phyloP scores from a whole-genome alignment of 768 basidiomycete genomes.

The Boletus reticuloceps region DNA sequence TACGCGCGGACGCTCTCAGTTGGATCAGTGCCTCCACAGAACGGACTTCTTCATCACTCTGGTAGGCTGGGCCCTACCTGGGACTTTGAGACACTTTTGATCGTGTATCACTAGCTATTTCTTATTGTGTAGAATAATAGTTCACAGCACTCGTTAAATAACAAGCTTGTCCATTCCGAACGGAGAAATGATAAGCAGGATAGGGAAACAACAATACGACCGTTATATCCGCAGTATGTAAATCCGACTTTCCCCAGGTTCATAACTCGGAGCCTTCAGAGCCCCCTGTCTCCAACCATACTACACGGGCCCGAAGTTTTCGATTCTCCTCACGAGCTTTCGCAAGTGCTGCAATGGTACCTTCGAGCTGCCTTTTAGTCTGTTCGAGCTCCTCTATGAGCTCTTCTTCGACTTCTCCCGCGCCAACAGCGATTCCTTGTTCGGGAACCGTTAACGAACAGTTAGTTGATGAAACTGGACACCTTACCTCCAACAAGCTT shows the following conservation, averaged over 20 bases:
- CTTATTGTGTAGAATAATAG: neutral
- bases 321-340: conserved; percentile 53
- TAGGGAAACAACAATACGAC: conserved; percentile 13
- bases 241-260: conserved; percentile 19
- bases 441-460: neutral
- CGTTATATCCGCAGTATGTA: conserved; percentile 4
- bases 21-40: conserved; percentile 23
- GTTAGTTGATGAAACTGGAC: neutral
- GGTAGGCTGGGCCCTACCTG: conserved; percentile 4
- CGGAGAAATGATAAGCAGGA: neutral
- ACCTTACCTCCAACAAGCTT: conserved; percentile 63
- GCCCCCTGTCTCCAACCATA: conserved; percentile 33
- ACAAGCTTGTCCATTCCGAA: conserved; percentile 9
- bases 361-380: conserved; percentile 47
- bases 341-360: conserved; percentile 41
- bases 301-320: conserved; percentile 43
- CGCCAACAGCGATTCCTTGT: conserved; percentile 72
- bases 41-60: conserved; percentile 5
- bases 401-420: conserved; percentile 66
- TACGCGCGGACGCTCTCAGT: conserved; percentile 41
- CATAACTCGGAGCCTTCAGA: conserved; percentile 33
- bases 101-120: conserved; percentile 14
- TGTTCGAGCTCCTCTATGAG: conserved; percentile 46
- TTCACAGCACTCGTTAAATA: conserved; percentile 6
- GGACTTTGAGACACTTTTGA: neutral